These are phyloP conservation scores for Alternaria novae-zelandiae DNA, from an alignment of 2,329 filamentous ascomycete species.

Conservation along the genomic window DNA sequence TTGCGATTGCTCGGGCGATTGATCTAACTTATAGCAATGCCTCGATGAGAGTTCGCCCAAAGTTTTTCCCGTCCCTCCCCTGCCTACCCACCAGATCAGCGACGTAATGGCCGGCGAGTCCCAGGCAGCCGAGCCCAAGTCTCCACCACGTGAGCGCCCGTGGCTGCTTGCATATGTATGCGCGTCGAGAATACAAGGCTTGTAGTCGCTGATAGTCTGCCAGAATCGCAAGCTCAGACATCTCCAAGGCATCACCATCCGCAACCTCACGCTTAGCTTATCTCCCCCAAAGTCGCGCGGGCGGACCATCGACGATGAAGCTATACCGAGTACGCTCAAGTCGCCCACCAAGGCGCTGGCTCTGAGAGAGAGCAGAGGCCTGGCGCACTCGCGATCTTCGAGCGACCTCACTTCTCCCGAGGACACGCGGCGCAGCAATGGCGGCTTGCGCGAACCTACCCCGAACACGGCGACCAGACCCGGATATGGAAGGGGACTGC, in stretches of 20 bases:
- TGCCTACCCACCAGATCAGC: slow-evolving; percentile 1
- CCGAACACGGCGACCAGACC: slow-evolving; percentile 41
- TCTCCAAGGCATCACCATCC: slow-evolving; percentile 82
- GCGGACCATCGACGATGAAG: slow-evolving; percentile 77
- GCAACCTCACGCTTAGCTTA: slow-evolving; percentile 77
- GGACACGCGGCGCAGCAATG: slow-evolving; percentile 33
- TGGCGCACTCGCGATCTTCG: slow-evolving; percentile 66
- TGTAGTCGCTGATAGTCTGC: neutral
- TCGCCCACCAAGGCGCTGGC: slow-evolving; percentile 71
- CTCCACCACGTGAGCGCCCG: slow-evolving; percentile 42
- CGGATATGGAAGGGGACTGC: slow-evolving; percentile 45
- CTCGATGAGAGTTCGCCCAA: too few relatives aligned
- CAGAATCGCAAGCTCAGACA: slow-evolving; percentile 89
- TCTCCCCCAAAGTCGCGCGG: slow-evolving; percentile 55
- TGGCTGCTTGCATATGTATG: slow-evolving; percentile 48
- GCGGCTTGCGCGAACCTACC: slow-evolving; percentile 26
- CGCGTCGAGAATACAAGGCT: neutral
- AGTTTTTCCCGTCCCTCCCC: too few relatives aligned
- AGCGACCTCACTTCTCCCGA: slow-evolving; percentile 55
- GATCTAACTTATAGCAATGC: neutral
- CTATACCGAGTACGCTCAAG: slow-evolving; percentile 69
- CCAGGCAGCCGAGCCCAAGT: slow-evolving; percentile 14
- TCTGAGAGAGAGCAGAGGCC: slow-evolving; percentile 55
- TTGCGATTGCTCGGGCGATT: slow-evolving; percentile 3
- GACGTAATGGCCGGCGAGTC: slow-evolving; percentile 33